Evolutionary conservation across 2,329 filamentous ascomycete species (phyloP), one percentile per base, ranked within the genome.

Genomic region (Scedosporium apiospermum): DNA sequence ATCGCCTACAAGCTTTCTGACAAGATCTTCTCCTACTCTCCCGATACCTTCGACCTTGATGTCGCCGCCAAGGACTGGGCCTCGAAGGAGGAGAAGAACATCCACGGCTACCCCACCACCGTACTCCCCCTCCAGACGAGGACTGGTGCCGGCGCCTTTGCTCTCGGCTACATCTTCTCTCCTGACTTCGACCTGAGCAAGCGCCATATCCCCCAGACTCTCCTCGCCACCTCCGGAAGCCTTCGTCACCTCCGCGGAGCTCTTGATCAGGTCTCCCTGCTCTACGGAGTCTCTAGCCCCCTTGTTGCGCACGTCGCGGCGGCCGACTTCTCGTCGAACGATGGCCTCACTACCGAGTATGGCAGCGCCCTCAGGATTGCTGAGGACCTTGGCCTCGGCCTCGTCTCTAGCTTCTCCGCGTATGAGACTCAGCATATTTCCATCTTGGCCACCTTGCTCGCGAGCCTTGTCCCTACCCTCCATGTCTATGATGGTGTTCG

Each of bases 381-480:
- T 7, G 95, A 98, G 74, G 95, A 98, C 68, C 83, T 98, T 14
- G 93, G 95, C 16, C 80, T 98, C 30, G 93, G 88, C 57, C 82
- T 99, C 51, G 85, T 99, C 57, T 85, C 90, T 66, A 96, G 91
- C 73, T 86, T 86, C 61, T 96, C 92, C 34, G 87, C 90, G 34
- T 93, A 96, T 68, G 95, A 99, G 78, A 83, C 89, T 58, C 95
- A 99, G 80, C 95, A 99, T 77, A 96, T 96, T 89, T 85, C 92
- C 6, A 78, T 96, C n/a, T 88, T 96, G 69, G 85, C 92, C 1
- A 96, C 91, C 3, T 77, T 96, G 26, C 79, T 96, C 65, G 89
- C 92, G 21, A 87, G 84, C 57, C 78, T 95, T 14, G 73, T 93
- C 30, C 92, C 92, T n/a, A 90, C 89, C 0, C 81, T 96, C 30